Conservation (phyloP, 2,329 filamentous ascomycete species). For the Keithomyces neogunnii region DNA sequence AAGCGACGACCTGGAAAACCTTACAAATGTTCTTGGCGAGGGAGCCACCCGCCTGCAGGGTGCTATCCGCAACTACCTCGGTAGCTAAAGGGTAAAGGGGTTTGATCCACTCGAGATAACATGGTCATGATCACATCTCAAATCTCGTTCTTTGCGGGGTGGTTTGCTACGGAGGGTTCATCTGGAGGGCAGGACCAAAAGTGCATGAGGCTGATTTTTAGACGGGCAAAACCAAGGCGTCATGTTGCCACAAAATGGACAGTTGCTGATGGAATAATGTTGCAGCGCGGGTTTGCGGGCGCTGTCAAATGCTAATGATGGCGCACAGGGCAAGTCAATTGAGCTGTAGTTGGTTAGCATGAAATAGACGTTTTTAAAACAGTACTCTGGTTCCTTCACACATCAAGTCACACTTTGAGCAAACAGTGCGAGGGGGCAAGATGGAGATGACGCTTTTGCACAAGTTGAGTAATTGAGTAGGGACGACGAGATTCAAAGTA, state of each 20-base stretch:
- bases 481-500: background rate
- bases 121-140: background rate
- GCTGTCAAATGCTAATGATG: conserved; percentile 10
- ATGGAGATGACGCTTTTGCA: no score
- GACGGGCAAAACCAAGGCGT: background rate
- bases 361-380: conserved; percentile 19
- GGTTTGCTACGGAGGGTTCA: background rate
- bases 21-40: conserved; percentile 75
- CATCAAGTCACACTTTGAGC: no score
- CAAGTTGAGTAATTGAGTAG: no score
- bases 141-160: background rate
- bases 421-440: no score
- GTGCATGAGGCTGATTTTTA: background rate
- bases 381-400: no score
- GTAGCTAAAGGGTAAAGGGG: conserved; percentile 33
- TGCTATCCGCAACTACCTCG: conserved; percentile 55
- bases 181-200: background rate
- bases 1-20: conserved; percentile 89
- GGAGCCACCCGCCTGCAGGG: conserved; percentile 79
- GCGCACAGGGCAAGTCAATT: conserved; percentile 20
- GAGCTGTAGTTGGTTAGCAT: conserved; percentile 21
- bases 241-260: background rate
- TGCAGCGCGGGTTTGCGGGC: background rate
- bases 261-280: background rate
- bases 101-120: background rate